Conservation (phyloP, 768 basidiomycete species). For the Kwoniella newhampshirensis region DNA sequence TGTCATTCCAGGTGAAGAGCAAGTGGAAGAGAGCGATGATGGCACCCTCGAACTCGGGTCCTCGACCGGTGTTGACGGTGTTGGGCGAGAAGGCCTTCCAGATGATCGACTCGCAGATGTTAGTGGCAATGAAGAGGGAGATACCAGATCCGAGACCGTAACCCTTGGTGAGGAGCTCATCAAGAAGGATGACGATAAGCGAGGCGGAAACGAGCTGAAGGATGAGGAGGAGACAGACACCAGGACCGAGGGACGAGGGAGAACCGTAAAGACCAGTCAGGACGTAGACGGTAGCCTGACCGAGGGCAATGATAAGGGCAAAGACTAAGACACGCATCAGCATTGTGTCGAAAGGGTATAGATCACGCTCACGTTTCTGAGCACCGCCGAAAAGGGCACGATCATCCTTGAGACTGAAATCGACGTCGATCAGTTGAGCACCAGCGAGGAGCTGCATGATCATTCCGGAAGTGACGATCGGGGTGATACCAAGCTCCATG, state of each 20-base stretch:
- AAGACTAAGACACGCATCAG: conserved; percentile 87
- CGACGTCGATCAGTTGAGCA: conserved; percentile 95
- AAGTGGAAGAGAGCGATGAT: conserved; percentile 95
- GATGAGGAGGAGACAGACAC: conserved; percentile 93
- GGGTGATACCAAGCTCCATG: conserved; percentile 98
- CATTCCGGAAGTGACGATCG: conserved; percentile 97
- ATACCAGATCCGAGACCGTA: conserved; percentile 99
- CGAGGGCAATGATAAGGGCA: conserved; percentile 91
- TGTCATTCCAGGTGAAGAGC: conserved; percentile 97
- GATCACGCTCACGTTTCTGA: conserved; percentile 85
- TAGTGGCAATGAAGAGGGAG: conserved; percentile 98
- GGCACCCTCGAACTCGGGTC: conserved; percentile 97
- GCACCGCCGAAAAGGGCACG: conserved; percentile 91
- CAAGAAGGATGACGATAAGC: conserved; percentile 95
- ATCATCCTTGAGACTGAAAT: conserved; percentile 96
- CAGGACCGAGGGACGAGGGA: conserved; percentile 87
- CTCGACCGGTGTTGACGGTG: conserved; percentile 95
- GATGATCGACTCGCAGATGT: conserved; percentile 98
- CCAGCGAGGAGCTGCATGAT: conserved; percentile 99
- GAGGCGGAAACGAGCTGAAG: conserved; percentile 91
- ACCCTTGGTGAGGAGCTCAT: conserved; percentile 97
- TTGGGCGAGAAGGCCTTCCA: conserved; percentile 99
- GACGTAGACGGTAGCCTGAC: conserved; percentile 95
- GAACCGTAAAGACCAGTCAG: conserved; percentile 94
- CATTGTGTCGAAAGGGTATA: no score